Evolutionary conservation across 768 basidiomycete species (phyloP).

Genomic region (Lentinula raphanica): DNA sequence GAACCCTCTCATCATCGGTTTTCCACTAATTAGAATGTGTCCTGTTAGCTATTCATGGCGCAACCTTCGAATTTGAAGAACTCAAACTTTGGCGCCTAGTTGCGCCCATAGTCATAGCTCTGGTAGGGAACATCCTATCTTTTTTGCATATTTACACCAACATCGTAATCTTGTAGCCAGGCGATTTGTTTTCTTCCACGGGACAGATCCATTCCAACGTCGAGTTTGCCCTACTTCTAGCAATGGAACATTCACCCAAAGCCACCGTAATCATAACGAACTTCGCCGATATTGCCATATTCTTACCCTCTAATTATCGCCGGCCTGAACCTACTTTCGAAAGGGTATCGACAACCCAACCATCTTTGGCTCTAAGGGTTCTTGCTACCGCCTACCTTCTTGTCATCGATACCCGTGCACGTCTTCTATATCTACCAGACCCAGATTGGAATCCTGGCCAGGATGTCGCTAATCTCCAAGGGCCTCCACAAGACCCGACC

Average conservation of each 20-base stretch:
- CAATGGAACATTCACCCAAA: background rate
- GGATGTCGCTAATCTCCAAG: background rate
- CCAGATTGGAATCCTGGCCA: background rate
- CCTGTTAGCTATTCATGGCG: too few species aligned
- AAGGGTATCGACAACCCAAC: conserved; percentile 10
- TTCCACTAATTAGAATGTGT: too few species aligned
- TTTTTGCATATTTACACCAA: too few species aligned
- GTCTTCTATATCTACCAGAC: background rate
- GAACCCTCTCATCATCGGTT: too few species aligned
- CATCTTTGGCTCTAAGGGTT: conserved; percentile 13
- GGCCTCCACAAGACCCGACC: background rate
- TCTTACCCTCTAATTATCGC: too few species aligned
- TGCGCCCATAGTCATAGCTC: too few species aligned
- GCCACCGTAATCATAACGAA: background rate
- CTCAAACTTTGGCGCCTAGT: too few species aligned
- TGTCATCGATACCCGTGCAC: background rate
- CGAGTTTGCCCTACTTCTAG: conserved; percentile 7
- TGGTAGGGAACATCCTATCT: too few species aligned
- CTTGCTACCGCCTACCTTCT: conserved; percentile 13
- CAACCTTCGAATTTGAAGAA: too few species aligned
- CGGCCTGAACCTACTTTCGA: conserved; percentile 1
- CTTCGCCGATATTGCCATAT: background rate
- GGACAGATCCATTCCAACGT: background rate
- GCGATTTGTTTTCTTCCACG: background rate
- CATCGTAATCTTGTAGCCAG: too few species aligned